Evolutionary conservation across 768 basidiomycete species (phyloP).

Genomic region (Pisolithus microcarpus): DNA sequence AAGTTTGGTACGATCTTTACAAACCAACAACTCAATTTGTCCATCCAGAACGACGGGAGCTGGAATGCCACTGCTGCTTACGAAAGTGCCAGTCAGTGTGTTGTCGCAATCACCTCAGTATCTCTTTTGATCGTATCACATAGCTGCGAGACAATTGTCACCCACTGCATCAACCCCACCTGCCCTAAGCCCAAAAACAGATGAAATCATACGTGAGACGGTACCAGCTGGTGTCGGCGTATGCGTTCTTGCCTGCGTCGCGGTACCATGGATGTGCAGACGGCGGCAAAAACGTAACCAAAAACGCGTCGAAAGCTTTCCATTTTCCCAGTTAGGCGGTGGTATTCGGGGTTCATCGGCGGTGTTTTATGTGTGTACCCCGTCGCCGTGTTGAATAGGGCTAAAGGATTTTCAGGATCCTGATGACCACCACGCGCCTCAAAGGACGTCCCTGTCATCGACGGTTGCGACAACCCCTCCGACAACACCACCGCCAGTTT

Average conservation of each 20-base stretch:
- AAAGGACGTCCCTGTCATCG: too few relatives aligned
- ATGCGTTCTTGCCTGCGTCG: constrained; percentile 2
- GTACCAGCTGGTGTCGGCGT: constrained; percentile 12
- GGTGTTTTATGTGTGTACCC: too few relatives aligned
- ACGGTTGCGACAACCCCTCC: too few relatives aligned
- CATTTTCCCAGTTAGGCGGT: too few relatives aligned
- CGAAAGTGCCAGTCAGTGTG: not conserved
- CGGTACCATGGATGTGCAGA: constrained; percentile 18
- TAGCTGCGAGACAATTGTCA: not conserved
- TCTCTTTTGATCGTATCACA: not conserved
- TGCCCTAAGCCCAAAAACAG: not conserved
- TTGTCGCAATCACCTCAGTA: not conserved
- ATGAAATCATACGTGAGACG: constrained; percentile 15
- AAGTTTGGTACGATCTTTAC: not conserved
- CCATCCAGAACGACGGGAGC: not conserved
- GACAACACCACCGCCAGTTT: too few relatives aligned
- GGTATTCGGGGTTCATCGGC: too few relatives aligned
- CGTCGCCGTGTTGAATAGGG: too few relatives aligned
- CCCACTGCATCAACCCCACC: not conserved
- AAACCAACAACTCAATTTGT: not conserved
- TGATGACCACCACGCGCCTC: too few relatives aligned
- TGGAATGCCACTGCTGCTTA: constrained; percentile 4
- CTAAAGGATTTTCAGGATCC: too few relatives aligned
- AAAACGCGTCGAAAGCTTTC: not conserved
- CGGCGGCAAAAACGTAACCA: not conserved